These are phyloP conservation scores for Vanrija sp. DNA, from an alignment of 1,284 basidiomycete species.

Conservation along the genomic window DNA sequence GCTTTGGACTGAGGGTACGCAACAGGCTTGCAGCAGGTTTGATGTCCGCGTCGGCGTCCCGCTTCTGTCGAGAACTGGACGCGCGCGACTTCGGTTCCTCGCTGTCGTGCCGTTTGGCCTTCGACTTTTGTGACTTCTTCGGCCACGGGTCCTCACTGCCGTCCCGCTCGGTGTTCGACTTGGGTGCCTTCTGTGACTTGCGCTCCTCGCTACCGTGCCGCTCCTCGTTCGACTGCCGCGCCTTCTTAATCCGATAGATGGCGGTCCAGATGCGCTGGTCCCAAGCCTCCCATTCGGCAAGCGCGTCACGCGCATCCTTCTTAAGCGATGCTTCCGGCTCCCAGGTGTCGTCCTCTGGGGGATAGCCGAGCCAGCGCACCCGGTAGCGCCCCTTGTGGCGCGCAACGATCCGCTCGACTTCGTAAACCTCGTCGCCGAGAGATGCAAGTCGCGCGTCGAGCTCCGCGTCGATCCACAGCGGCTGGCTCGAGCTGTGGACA, in stretches of 20 bases:
- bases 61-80: too few relatives aligned
- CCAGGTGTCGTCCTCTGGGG: slow-evolving; percentile 37
- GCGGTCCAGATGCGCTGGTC: slow-evolving; percentile 8
- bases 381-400: slow-evolving; percentile 22
- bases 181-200: too few relatives aligned
- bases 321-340: slow-evolving; percentile 17
- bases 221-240: too few relatives aligned
- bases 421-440: slow-evolving; percentile 20
- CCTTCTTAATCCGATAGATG: background rate
- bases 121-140: too few relatives aligned
- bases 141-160: too few relatives aligned
- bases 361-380: slow-evolving; percentile 36
- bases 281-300: slow-evolving; percentile 28
- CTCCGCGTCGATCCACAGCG: slow-evolving; percentile 7
- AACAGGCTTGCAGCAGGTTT: too few relatives aligned
- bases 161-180: too few relatives aligned
- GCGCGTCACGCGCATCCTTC: slow-evolving; percentile 25
- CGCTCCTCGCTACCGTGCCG: too few relatives aligned
- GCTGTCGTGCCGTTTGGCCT: too few relatives aligned
- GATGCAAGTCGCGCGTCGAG: slow-evolving; percentile 3
- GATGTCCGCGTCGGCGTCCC: too few relatives aligned
- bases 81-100: too few relatives aligned
- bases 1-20: too few relatives aligned
- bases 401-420: slow-evolving; percentile 30
- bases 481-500: slow-evolving; percentile 2